Evolutionary conservation across 2,329 filamentous ascomycete species (phyloP).

Genomic region (Calonectria multiphialidica): DNA sequence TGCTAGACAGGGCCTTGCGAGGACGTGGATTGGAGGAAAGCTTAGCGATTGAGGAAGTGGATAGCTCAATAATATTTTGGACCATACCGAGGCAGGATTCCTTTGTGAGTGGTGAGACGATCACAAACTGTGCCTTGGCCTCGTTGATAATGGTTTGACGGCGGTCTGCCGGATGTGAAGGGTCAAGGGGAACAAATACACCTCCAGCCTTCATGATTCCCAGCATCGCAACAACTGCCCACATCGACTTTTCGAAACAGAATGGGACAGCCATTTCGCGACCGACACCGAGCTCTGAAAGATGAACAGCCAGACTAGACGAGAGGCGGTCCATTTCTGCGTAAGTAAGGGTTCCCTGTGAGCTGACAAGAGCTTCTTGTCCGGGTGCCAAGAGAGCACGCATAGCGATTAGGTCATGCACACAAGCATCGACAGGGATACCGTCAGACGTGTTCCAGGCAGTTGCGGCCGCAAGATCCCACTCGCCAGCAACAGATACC

Average conservation of each 20-base stretch:
- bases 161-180: constrained; percentile 48
- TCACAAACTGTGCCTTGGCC: not conserved
- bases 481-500: not conserved
- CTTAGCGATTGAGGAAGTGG: not conserved
- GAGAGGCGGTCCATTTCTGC: constrained; percentile 19
- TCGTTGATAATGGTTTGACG: not conserved
- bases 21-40: not conserved
- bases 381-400: constrained; percentile 22
- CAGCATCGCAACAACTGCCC: constrained; percentile 43
- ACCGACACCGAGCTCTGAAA: constrained; percentile 11
- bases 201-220: constrained; percentile 49
- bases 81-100: not conserved
- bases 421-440: not conserved
- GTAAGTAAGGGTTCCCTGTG: constrained; percentile 43
- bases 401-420: constrained; percentile 37
- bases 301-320: not conserved
- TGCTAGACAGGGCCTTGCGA: not conserved
- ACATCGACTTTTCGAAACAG: constrained; percentile 29
- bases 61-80: not conserved
- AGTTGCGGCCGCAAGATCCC: not conserved
- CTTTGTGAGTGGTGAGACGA: not conserved
- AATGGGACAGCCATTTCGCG: constrained; percentile 8
- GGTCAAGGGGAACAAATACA: constrained; percentile 48
- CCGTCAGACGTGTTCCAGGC: not conserved
- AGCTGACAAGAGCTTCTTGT: constrained; percentile 26